These are phyloP conservation scores for Globisporangium nodosum DNA, from an alignment of 352 stramenopile genomes.

Conservation along the genomic window DNA sequence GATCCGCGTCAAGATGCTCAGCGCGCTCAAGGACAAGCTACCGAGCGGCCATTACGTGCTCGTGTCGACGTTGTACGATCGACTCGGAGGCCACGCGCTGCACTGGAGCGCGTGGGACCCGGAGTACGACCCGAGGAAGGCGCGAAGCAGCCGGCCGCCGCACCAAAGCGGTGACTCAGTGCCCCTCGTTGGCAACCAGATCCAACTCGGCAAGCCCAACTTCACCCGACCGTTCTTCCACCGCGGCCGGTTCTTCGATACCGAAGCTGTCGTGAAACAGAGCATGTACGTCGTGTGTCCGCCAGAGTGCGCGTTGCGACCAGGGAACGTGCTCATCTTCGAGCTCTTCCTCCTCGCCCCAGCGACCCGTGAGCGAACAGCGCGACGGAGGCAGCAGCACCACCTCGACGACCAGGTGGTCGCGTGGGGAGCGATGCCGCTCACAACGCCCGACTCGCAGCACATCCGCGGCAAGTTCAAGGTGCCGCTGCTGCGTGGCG, in stretches of 20 bases:
- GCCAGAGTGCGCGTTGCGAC: constrained; percentile 44
- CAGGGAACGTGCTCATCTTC: constrained; percentile 49
- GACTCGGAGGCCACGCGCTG: constrained; percentile 71
- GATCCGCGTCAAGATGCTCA: constrained; percentile 53
- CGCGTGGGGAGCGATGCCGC: constrained; percentile 77
- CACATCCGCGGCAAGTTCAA: constrained; percentile 77
- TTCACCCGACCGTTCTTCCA: constrained; percentile 76
- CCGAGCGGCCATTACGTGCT: constrained; percentile 74
- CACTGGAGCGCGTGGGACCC: constrained; percentile 70
- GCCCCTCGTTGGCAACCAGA: constrained; percentile 2
- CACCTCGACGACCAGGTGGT: constrained; percentile 56
- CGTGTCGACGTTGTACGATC: constrained; percentile 81
- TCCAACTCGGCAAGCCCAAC: constrained; percentile 22
- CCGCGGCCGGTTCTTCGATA: constrained; percentile 82
- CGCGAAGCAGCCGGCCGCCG: too few relatives aligned
- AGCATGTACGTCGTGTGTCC: constrained; percentile 78
- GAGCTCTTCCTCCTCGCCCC: constrained; percentile 36
- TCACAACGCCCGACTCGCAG: constrained; percentile 54
- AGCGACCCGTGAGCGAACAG: constrained; percentile 3
- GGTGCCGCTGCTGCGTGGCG: constrained; percentile 75
- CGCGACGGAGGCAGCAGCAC: constrained; percentile 5
- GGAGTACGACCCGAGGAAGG: constrained; percentile 17
- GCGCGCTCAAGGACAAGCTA: constrained; percentile 83
- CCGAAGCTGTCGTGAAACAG: constrained; percentile 71
- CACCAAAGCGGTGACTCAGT: too few relatives aligned